A percentile compares a stretch with the other conserved stretches of the same genome.
phyloP scores from a whole-genome alignment of 2,329 filamentous ascomycete species.

The Monilinia polystroma region DNA sequence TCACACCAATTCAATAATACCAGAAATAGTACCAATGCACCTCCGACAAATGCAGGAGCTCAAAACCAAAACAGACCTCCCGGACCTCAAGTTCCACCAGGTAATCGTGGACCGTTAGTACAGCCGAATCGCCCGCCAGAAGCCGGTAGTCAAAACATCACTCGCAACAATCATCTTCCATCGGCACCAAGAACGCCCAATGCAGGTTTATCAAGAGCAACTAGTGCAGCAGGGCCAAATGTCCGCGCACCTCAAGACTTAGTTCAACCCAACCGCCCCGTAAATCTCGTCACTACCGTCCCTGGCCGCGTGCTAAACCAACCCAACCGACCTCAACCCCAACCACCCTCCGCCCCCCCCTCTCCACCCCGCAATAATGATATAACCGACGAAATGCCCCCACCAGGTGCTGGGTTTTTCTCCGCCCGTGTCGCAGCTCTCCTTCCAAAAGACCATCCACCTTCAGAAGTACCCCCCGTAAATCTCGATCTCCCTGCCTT shows the following conservation, averaged over 20 bases:
- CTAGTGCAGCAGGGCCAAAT: constrained; percentile 28
- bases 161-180: constrained; percentile 27
- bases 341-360: constrained; percentile 16
- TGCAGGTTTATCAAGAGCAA: constrained; percentile 35
- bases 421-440: constrained; percentile 65
- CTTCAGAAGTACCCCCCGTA: constrained; percentile 41
- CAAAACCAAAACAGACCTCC: constrained; percentile 38
- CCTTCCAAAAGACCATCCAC: constrained; percentile 46
- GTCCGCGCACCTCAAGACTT: constrained; percentile 30
- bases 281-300: constrained; percentile 26
- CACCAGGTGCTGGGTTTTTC: constrained; percentile 56
- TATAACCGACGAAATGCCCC: constrained; percentile 29
- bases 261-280: constrained; percentile 25
- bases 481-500: constrained; percentile 56
- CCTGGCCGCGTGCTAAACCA: constrained; percentile 38
- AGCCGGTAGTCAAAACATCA: constrained; percentile 22
- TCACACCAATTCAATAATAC: constrained; percentile 30
- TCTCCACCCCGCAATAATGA: constrained; percentile 33
- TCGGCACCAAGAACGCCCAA: constrained; percentile 39
- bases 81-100: constrained; percentile 15
- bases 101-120: constrained; percentile 31
- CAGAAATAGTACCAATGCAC: constrained; percentile 26
- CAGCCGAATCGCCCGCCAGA: constrained; percentile 36
- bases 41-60: constrained; percentile 22
- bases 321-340: constrained; percentile 35